Conservation (phyloP, 2,329 filamentous ascomycete genomes). For the Metarhizium humberi region DNA sequence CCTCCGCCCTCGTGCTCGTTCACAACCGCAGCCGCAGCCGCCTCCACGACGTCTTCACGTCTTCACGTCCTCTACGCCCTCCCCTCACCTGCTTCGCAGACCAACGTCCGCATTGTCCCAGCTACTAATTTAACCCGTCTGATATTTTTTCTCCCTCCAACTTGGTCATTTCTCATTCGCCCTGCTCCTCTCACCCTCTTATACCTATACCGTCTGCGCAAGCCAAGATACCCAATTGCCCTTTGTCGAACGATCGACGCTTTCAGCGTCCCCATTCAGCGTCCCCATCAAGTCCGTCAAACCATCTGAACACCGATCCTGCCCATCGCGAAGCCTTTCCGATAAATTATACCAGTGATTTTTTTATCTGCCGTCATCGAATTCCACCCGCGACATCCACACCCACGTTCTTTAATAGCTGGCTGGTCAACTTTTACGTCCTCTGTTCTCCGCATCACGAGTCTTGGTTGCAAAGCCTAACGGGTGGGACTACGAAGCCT, state of each 20-base stretch:
- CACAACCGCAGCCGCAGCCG: neutral
- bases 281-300: too few relatives aligned
- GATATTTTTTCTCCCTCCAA: neutral
- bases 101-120: neutral
- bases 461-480: neutral
- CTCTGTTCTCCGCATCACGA: neutral
- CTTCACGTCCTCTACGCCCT: neutral
- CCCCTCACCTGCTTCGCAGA: neutral
- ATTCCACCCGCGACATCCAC: neutral
- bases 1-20: slow-evolving; percentile 4
- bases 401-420: neutral
- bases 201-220: neutral
- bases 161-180: neutral
- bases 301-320: neutral
- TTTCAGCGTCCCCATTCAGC: neutral
- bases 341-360: neutral
- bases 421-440: neutral
- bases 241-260: neutral
- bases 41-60: neutral
- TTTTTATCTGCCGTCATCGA: neutral
- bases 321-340: neutral
- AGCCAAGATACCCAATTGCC: neutral
- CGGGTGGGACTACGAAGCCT: neutral
- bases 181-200: neutral
- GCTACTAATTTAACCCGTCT: neutral